Evolutionary conservation across 202 grass and related monocot genomes (phyloP), one percentile per base, ranked within the genome.

Genomic region (Sporobolus alterniflorus): DNA sequence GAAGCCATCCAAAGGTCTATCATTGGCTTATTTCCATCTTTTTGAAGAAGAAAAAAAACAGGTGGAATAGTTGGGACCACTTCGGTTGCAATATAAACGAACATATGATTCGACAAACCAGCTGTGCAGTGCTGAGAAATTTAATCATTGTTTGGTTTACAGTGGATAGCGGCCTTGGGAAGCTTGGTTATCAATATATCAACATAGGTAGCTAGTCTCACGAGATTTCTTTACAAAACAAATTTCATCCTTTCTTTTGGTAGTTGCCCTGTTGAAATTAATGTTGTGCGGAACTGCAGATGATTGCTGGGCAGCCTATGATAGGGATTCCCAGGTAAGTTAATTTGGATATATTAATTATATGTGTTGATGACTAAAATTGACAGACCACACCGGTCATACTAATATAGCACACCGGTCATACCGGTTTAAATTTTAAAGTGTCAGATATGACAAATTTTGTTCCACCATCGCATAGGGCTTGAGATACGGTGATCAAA

Each of bases 11-110:
- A 20, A 5, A 20, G 17, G 16, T 50, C 20, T 50, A 20, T 18
- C 48, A 50, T 20, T 20, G 3, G 16, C 40, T 63, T 6, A 33
- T 30, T 46, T 31, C 5, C 16, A 6, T 24, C 21, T 31, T 3
- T 28, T n/a, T n/a, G n/a, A n/a, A n/a, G n/a, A n/a, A n/a, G n/a
- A 17, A 56, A 63, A 63, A 32, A 31, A 7, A 49, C 84, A 91
- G 92, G 89, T 91, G 92, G 92, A 94, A 91, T 67, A 94, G 92
- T 73, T 94, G 89, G 86, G 91, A 91, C 71, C 62, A 89, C 62
- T 94, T 94, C 5, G 36, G 18, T 59, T 91, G 92, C 86, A 65
- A 69, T 24, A 94, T 94, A 82, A 85, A 89, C 39, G 86, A 94
- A 78, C 55, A 71, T 5, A 79, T 87, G 24, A 87, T 94, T 70